phyloP scores from a whole-genome alignment of 495 filamentous ascomycete genomes.

The Hypoxylon crocopeplum region DNA sequence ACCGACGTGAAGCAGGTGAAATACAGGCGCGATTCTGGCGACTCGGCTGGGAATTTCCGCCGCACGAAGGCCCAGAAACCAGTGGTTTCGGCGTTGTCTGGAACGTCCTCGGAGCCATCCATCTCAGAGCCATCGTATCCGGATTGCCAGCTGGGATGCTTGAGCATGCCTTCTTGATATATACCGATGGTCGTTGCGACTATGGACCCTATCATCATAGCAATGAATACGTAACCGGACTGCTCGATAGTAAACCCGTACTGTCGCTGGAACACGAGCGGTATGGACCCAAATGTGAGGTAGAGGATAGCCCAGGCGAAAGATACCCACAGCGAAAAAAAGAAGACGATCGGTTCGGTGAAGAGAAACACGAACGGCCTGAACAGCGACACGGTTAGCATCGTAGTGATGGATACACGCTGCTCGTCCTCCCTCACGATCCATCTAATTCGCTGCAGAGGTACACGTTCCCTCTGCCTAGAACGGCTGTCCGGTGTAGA shows the following conservation, averaged over 20 bases:
- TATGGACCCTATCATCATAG: constrained; percentile 72
- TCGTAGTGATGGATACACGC: constrained; percentile 68
- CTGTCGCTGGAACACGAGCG: constrained; percentile 74
- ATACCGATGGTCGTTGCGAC: constrained; percentile 77
- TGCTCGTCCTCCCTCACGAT: constrained; percentile 85
- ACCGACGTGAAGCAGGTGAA: constrained; percentile 78
- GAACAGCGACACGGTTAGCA: constrained; percentile 78
- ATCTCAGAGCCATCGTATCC: constrained; percentile 49
- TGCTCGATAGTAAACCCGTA: constrained; percentile 74
- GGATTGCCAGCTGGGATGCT: constrained; percentile 49
- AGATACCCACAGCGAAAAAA: constrained; percentile 88
- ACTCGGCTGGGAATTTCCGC: constrained; percentile 51
- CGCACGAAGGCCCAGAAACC: constrained; percentile 49
- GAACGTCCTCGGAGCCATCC: constrained; percentile 8
- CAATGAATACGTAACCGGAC: constrained; percentile 72
- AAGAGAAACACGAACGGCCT: constrained; percentile 86
- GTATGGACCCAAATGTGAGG: constrained; percentile 79
- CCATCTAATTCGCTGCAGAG: constrained; percentile 75
- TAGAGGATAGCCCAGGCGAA: constrained; percentile 94
- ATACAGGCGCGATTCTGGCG: constrained; percentile 82
- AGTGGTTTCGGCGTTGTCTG: constrained; percentile 2
- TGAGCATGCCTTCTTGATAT: constrained; percentile 65
- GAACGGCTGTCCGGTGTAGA: too few species aligned
- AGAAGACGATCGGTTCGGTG: constrained; percentile 94
- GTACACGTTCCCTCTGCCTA: constrained; percentile 15